phyloP scores from a whole-genome alignment of 495 filamentous ascomycete species.

The Amphirosellinia nigrospora region DNA sequence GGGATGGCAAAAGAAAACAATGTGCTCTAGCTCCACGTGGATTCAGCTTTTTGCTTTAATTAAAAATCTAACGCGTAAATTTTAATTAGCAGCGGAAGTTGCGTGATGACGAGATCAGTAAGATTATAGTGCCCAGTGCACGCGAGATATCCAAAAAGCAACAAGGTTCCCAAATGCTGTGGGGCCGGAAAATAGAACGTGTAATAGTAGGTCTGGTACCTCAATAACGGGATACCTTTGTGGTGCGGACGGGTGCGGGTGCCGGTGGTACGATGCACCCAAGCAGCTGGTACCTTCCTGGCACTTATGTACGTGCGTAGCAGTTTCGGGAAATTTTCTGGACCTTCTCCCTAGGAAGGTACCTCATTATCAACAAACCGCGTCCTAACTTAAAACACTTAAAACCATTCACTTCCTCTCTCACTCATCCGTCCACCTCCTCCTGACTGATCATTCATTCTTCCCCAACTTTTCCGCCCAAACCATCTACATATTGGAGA shows the following conservation, averaged over 20 bases:
- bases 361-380: background rate
- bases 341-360: too few species aligned
- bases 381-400: background rate
- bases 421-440: background rate
- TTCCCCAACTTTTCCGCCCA: background rate
- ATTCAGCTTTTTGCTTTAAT: background rate
- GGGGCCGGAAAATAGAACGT: background rate
- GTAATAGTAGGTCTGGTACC: background rate
- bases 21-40: background rate
- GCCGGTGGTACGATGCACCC: constrained; percentile 12
- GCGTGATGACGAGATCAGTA: constrained; percentile 4
- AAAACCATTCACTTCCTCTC: background rate
- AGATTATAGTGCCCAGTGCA: constrained; percentile 1
- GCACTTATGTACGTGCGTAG: background rate
- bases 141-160: background rate
- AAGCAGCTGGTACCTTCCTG: constrained; percentile 4
- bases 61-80: background rate
- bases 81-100: background rate
- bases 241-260: constrained; percentile 16
- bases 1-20: background rate
- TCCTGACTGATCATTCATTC: background rate
- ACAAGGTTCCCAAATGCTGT: background rate
- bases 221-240: background rate
- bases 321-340: constrained; percentile 5
- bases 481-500: background rate